Evolutionary conservation across 2,329 filamentous ascomycete genomes (phyloP).

Genomic region (Aaosphaeria pasadenensis): DNA sequence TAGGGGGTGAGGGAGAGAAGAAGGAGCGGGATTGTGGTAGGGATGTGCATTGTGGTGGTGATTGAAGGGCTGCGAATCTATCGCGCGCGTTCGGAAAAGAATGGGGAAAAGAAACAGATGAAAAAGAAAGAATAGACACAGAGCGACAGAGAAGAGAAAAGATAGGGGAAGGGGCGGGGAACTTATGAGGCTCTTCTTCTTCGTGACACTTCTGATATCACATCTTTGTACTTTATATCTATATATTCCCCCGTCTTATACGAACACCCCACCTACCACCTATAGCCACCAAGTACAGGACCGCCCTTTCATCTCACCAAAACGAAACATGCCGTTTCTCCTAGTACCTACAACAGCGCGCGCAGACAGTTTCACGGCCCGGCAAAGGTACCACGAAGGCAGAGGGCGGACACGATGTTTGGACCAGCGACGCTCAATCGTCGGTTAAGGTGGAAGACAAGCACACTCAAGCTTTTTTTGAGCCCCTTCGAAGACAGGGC

Average conservation of each 20-base stretch:
- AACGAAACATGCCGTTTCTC: too few species aligned
- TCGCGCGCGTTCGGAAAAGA: background rate
- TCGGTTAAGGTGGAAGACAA: too few species aligned
- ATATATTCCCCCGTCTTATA: background rate
- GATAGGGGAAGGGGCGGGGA: background rate
- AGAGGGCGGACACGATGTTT: too few species aligned
- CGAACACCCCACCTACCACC: background rate
- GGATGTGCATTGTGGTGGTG: background rate
- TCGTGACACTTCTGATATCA: background rate
- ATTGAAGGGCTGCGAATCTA: background rate
- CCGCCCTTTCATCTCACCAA: too few species aligned
- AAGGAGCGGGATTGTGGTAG: background rate
- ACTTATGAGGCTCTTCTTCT: background rate
- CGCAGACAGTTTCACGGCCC: too few species aligned
- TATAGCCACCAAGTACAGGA: background rate
- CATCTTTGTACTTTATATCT: background rate
- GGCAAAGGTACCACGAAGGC: too few species aligned
- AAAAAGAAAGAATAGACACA: background rate
- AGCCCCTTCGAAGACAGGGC: too few species aligned
- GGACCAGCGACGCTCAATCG: too few species aligned
- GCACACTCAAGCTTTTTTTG: too few species aligned
- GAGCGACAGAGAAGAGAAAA: background rate
- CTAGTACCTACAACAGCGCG: too few species aligned
- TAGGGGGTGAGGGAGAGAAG: conserved; percentile 4
- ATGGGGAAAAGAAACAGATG: background rate